A percentile compares a stretch with the other conserved stretches of the same genome.
phyloP scores from a whole-genome alignment of 345 rosid species.

The Arabis alpina region DNA sequence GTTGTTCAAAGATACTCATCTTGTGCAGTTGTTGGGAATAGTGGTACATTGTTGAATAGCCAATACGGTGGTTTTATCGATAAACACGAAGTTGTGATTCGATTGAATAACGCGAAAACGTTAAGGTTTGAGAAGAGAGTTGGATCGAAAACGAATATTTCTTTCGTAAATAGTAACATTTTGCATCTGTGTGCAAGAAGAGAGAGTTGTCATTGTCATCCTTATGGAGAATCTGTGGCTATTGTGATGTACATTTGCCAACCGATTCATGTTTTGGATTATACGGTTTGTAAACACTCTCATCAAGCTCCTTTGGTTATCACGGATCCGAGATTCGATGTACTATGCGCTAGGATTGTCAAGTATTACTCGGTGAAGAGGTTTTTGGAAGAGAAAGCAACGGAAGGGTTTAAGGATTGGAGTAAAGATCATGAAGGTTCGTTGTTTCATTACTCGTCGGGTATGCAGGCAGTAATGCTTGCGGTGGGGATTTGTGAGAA shows the following conservation, averaged over 20 bases:
- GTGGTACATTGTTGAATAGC: constrained; percentile 70
- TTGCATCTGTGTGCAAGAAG: constrained; percentile 73
- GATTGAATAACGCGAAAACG: constrained; percentile 84
- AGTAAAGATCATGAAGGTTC: constrained; percentile 66
- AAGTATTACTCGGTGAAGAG: constrained; percentile 81
- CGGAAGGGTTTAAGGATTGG: constrained; percentile 66
- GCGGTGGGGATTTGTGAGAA: constrained; percentile 76
- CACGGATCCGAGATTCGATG: constrained; percentile 85
- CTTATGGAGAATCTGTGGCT: constrained; percentile 70
- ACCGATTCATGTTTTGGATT: constrained; percentile 83
- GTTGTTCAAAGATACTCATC: constrained; percentile 53
- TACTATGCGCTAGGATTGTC: constrained; percentile 71
- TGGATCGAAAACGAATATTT: constrained; percentile 73
- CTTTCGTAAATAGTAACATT: constrained; percentile 88
- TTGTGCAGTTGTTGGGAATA: constrained; percentile 94
- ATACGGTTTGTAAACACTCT: constrained; percentile 63
- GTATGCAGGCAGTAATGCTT: constrained; percentile 88
- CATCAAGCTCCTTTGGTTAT: constrained; percentile 62
- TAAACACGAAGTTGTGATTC: constrained; percentile 77
- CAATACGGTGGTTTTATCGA: constrained; percentile 71
- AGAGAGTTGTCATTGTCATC: constrained; percentile 76
- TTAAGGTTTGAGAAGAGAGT: constrained; percentile 57
- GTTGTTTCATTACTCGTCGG: constrained; percentile 92
- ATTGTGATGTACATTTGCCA: constrained; percentile 86
- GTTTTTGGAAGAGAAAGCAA: constrained; percentile 58